These are phyloP conservation scores for Trapa bicornis DNA, from an alignment of 345 rosid genomes.

Conservation along the genomic window DNA sequence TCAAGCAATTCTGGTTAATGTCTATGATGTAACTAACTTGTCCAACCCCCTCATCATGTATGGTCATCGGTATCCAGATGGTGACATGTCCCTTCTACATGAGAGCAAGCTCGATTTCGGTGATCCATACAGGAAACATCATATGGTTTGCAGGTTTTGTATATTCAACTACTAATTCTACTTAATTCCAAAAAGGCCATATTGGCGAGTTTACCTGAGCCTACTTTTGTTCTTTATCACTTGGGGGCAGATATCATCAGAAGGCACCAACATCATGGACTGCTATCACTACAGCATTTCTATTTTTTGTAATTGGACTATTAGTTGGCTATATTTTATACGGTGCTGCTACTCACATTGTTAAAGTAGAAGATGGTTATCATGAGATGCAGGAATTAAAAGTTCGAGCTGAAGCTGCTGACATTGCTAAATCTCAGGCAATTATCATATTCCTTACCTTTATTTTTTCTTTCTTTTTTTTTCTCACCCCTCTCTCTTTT, in stretches of 20 bases:
- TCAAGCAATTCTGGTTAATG: slow-evolving; percentile 85
- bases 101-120: slow-evolving; percentile 91
- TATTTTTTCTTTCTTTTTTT: not conserved
- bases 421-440: slow-evolving; percentile 93
- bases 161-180: slow-evolving; percentile 4
- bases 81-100: slow-evolving; percentile 56
- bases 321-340: slow-evolving; percentile 74
- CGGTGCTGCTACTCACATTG: slow-evolving; percentile 66
- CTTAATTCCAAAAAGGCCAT: not conserved
- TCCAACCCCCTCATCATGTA: slow-evolving; percentile 87
- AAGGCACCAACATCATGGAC: slow-evolving; percentile 64
- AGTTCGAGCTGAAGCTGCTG: slow-evolving; percentile 94
- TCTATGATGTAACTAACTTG: slow-evolving; percentile 73
- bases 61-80: slow-evolving; percentile 68
- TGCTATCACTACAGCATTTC: slow-evolving; percentile 58
- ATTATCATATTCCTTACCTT: not conserved
- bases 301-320: slow-evolving; percentile 63
- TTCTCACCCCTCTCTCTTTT: not conserved
- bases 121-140: slow-evolving; percentile 87
- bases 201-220: slow-evolving; percentile 3
- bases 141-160: slow-evolving; percentile 78
- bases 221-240: slow-evolving; percentile 7
- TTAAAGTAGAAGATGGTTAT: slow-evolving; percentile 81
- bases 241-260: slow-evolving; percentile 56
- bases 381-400: slow-evolving; percentile 74